A percentile compares a stretch with the other conserved stretches of the same genome.
These are phyloP conservation scores for Lachnellula occidentalis DNA, from an alignment of 2,329 filamentous ascomycete species.

Conservation along the genomic window DNA sequence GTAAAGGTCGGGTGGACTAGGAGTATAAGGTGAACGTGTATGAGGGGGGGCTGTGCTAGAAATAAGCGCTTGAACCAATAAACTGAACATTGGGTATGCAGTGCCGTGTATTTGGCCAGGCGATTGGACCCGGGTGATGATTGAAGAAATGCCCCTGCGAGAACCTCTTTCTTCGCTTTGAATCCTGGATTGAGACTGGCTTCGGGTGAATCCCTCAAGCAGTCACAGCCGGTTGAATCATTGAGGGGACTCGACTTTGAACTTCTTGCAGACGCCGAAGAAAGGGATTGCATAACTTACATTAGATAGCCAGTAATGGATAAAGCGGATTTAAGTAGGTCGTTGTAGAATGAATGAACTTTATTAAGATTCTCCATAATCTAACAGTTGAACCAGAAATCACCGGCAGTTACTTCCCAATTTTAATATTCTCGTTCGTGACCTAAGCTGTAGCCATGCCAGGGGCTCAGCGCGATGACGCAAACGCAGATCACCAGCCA, in stretches of 20 bases:
- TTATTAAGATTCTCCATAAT: too few species aligned
- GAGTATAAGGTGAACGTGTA: not conserved
- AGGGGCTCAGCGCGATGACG: not conserved
- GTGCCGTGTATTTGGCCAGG: not conserved
- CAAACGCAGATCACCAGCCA: not conserved
- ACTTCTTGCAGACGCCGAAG: too few species aligned
- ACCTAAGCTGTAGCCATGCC: not conserved
- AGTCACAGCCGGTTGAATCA: not conserved
- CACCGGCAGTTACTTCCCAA: not conserved
- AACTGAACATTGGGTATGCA: constrained; percentile 4
- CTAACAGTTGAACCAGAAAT: too few species aligned
- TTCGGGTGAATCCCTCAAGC: not conserved
- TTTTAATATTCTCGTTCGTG: not conserved
- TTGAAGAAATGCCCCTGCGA: not conserved
- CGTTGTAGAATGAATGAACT: not conserved
- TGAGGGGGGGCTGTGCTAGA: not conserved
- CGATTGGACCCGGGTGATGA: not conserved
- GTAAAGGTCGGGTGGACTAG: not conserved
- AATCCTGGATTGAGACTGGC: not conserved
- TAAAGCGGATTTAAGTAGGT: not conserved
- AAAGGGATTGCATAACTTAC: too few species aligned
- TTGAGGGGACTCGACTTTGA: not conserved
- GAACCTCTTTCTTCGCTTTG: not conserved
- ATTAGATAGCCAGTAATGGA: not conserved
- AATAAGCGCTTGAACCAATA: constrained; percentile 9